A percentile compares a stretch with the other conserved stretches of the same genome.
Evolutionary conservation across 1,139 yeast species (phyloP).

Genomic region (Candida anutae): DNA sequence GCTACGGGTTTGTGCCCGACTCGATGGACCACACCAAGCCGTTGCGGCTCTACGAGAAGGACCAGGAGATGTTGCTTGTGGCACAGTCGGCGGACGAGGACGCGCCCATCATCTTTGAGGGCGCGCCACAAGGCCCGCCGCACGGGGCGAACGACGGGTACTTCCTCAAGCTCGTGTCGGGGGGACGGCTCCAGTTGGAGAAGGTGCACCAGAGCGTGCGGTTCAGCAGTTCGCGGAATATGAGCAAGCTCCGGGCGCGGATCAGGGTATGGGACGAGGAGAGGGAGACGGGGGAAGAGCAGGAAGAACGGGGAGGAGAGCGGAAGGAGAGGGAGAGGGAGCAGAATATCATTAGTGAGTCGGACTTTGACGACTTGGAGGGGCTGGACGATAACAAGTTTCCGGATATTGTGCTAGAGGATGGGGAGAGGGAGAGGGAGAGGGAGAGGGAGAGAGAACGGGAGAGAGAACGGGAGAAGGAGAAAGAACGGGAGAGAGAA

Average conservation of each 20-base stretch:
- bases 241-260: constrained; percentile 11
- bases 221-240: constrained; percentile 31
- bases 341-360: constrained; percentile 23
- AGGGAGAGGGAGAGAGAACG: not conserved
- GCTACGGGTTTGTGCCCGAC: constrained; percentile 39
- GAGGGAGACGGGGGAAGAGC: constrained; percentile 1
- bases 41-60: constrained; percentile 27
- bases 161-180: constrained; percentile 20
- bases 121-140: constrained; percentile 27
- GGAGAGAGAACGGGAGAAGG: not conserved
- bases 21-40: constrained; percentile 33
- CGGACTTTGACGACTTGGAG: constrained; percentile 30
- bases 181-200: constrained; percentile 11
- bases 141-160: constrained; percentile 22
- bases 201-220: constrained; percentile 26
- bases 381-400: constrained; percentile 8
- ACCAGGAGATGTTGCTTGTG: constrained; percentile 25
- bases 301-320: too few relatives aligned
- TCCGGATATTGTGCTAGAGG: constrained; percentile 1
- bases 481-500: not conserved
- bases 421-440: not conserved
- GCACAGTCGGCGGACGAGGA: constrained; percentile 15
- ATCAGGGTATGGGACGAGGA: constrained; percentile 9
- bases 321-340: too few relatives aligned
- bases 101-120: constrained; percentile 32